phyloP scores from a whole-genome alignment of 495 filamentous ascomycete genomes.

The Sordaria brevicollis region DNA sequence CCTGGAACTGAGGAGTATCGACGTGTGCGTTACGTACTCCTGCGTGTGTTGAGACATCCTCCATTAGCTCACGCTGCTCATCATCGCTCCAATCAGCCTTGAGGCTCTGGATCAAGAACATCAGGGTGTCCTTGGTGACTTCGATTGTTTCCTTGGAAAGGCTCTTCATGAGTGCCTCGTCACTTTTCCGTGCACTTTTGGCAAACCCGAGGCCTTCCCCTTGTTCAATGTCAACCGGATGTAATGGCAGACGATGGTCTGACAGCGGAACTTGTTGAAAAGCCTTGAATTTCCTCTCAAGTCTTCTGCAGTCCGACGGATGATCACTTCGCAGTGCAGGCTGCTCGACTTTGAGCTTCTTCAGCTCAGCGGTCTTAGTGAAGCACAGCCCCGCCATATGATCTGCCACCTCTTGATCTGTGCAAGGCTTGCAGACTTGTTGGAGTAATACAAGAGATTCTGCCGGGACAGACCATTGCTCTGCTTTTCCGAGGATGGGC shows the following conservation, averaged over 20 bases:
- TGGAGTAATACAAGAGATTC: conserved; percentile 14
- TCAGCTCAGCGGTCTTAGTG: neutral
- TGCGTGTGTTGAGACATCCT: conserved; percentile 16
- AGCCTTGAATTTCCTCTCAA: conserved; percentile 21
- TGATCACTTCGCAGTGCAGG: conserved; percentile 42
- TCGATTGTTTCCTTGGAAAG: conserved; percentile 10
- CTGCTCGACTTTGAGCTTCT: conserved; percentile 37
- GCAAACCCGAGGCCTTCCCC: conserved; percentile 35
- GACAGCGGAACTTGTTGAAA: conserved; percentile 22
- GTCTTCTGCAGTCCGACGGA: conserved; percentile 31
- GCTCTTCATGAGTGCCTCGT: neutral
- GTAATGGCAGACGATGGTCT: conserved; percentile 33
- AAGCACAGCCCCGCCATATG: conserved; percentile 10
- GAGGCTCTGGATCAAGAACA: conserved; percentile 17
- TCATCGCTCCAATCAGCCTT: conserved; percentile 26
- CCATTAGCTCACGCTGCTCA: conserved; percentile 23
- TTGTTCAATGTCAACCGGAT: conserved; percentile 32
- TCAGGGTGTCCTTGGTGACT: conserved; percentile 8
- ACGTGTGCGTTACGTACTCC: conserved; percentile 21
- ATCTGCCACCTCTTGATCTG: neutral
- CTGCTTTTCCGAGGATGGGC: conserved; percentile 8
- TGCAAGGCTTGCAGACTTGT: conserved; percentile 8
- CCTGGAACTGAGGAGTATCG: neutral
- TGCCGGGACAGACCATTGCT: conserved; percentile 7
- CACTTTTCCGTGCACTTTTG: neutral